Conservation (phyloP, 2,329 filamentous ascomycete genomes). For the Didymella lethalis region DNA sequence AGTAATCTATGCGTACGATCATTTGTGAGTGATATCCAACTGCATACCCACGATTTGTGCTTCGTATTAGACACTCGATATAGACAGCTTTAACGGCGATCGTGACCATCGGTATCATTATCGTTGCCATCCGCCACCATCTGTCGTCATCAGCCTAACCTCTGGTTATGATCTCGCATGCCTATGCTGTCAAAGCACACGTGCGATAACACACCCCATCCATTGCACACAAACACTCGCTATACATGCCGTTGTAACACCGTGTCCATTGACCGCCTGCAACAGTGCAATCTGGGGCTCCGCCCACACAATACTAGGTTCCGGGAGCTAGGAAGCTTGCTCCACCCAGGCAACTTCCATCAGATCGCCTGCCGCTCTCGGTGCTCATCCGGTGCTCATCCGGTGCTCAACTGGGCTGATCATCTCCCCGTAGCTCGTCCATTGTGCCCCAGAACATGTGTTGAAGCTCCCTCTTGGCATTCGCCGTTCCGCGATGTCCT, state of each 20-base stretch:
- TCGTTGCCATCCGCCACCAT: neutral
- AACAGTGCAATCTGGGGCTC: conserved; percentile 14
- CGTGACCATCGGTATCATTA: neutral
- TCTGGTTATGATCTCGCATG: no score
- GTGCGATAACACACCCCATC: neutral
- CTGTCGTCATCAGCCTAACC: neutral
- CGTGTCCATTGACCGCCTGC: conserved; percentile 10
- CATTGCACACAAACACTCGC: conserved; percentile 6
- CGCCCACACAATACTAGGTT: neutral
- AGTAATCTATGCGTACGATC: neutral
- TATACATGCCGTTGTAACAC: conserved; percentile 5
- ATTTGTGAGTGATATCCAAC: neutral
- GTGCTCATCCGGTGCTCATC: conserved; percentile 1
- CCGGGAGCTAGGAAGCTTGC: conserved; percentile 13
- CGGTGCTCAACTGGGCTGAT: conserved; percentile 18
- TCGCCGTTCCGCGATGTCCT: conserved; percentile 13
- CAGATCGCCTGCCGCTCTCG: conserved; percentile 8
- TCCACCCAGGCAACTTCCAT: conserved; percentile 17
- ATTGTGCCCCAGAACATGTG: conserved; percentile 3
- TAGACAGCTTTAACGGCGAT: neutral
- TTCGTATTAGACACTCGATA: neutral
- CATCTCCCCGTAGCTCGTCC: conserved; percentile 5
- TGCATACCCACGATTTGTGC: neutral
- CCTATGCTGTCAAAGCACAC: neutral
- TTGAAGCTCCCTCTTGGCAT: conserved; percentile 17